Evolutionary conservation across 164 flowering plant genomes (phyloP), one percentile per base, ranked within the genome.

Genomic region (Litsea cubeba): DNA sequence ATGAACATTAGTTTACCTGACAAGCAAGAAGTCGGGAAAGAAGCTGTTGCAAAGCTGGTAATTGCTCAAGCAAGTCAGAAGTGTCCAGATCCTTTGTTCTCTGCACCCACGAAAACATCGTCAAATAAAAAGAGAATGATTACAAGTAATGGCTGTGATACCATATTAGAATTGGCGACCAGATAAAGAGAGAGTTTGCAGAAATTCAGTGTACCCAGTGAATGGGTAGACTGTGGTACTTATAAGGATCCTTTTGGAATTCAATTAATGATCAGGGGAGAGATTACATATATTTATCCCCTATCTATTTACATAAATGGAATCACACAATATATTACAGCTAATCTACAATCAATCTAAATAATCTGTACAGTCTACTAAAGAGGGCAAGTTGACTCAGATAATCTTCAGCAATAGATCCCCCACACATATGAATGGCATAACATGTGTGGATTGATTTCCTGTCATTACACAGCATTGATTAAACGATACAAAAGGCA

Each of bases 21-120:
- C 99, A 96, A 79, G 84, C 89, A 84, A 94, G 82, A 73, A 89
- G 91, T 72, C 98, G 97, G 76, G 72, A 84, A 30, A 92, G 90
- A 72, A 96, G 95, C 79, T 91, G 94, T 77, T 96, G 99, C 83
- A 96, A 78, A 62, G 97, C 97, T 75, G 98, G 98, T 73, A 96
- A 82, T 20, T 94, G 99, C 78, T 91, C 97, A 65, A 96, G 93
- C 85, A 96, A 81, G 18, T 93, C 97, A 62, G 77, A 84, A 70
- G 98, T 92, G 75, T 90, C 93, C 79, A 94, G 79, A 70, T 94
- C 99, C 82, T 87, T 92, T 50, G 88, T 94, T 82, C 94, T 92
- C 99, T 96, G 92, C 12, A 46, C 17, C 32, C 77, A 83, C n/a
- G 15, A 30, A 30, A 12, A 24, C 22, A 18, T 35, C 32, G 23